A percentile compares a stretch with the other conserved stretches of the same genome.
These are phyloP conservation scores for Phialocephala sp. DNA, from an alignment of 2,329 filamentous ascomycete genomes.

Conservation along the genomic window DNA sequence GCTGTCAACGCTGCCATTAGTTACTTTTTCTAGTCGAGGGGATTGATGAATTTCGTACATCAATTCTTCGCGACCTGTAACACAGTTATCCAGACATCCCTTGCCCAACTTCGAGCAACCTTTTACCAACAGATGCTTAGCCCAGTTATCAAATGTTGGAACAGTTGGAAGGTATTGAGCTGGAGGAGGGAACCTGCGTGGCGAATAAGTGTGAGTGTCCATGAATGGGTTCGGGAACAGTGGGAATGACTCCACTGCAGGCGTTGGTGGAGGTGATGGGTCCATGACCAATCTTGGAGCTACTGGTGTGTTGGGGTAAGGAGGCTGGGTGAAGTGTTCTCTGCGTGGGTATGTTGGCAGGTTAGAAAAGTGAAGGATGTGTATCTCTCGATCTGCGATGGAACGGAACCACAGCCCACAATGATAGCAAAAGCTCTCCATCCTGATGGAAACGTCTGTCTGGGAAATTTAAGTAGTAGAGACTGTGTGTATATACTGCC, in stretches of 20 bases:
- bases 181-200: neutral
- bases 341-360: neutral
- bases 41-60: no score
- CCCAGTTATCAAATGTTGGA: neutral
- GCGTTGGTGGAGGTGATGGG: neutral
- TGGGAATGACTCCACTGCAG: neutral
- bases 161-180: neutral
- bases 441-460: neutral
- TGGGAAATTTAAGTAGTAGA: no score
- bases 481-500: no score
- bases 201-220: neutral
- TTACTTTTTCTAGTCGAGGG: neutral
- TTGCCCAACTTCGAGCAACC: neutral
- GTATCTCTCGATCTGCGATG: neutral
- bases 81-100: neutral
- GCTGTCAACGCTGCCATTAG: neutral
- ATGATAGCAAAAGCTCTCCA: neutral
- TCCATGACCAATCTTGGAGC: conserved; percentile 1
- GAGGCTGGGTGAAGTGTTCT: neutral
- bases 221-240: neutral
- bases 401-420: neutral
- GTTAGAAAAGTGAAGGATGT: neutral
- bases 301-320: neutral
- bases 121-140: neutral
- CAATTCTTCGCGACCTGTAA: neutral